Percentiles rank a stretch among this genome's conserved stretches.
phyloP scores from a whole-genome alignment of 208 protist genomes.

The Trypanosoma rangeli region DNA sequence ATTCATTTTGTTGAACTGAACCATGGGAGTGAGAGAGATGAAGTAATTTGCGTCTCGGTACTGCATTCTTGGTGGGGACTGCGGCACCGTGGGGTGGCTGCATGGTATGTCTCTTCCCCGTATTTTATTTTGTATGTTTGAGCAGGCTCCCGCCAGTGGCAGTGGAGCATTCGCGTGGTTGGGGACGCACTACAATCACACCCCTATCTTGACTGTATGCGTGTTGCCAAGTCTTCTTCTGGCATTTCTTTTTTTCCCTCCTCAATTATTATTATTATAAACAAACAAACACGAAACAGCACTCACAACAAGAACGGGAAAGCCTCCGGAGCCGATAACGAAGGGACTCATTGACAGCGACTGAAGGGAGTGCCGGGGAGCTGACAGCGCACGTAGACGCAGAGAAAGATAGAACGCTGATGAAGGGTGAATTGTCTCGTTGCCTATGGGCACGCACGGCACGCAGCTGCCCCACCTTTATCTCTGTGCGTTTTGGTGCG shows the following conservation, averaged over 20 bases:
- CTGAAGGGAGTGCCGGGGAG: background rate
- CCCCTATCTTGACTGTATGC: too few relatives aligned
- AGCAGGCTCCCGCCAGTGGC: too few relatives aligned
- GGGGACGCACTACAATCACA: background rate
- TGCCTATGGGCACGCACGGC: background rate
- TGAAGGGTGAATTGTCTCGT: background rate
- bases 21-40: background rate
- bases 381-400: background rate
- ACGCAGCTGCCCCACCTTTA: background rate
- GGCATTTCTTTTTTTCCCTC: too few relatives aligned
- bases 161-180: background rate
- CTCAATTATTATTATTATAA: background rate
- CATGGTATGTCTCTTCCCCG: constrained; percentile 2
- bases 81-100: background rate
- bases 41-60: background rate
- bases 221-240: too few relatives aligned
- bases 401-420: background rate
- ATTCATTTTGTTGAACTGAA: too few relatives aligned
- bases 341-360: background rate
- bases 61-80: background rate
- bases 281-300: background rate
- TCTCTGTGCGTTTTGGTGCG: background rate
- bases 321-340: background rate
- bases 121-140: constrained; percentile 2
- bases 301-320: background rate